Percentiles rank a stretch among this genome's conserved stretches.
Conservation (phyloP, 2,329 filamentous ascomycete species). For the Parafenestella ontariensis region DNA sequence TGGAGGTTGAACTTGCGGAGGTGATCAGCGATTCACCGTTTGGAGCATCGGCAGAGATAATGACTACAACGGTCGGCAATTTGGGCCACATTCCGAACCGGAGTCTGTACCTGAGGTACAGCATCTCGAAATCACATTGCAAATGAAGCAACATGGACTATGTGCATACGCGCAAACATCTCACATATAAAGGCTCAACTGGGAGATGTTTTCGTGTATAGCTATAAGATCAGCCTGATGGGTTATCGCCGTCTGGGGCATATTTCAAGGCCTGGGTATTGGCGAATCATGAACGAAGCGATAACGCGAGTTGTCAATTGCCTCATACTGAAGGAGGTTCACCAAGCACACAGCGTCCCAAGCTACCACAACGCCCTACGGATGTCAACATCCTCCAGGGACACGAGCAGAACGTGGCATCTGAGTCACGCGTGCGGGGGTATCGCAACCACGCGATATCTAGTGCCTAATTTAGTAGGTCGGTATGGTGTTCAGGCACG, state of each 20-base stretch:
- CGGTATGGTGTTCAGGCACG: conserved; percentile 1
- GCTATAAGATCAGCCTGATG: too few species aligned
- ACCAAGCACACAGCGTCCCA: background rate
- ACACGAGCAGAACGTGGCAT: background rate
- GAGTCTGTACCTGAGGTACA: too few species aligned
- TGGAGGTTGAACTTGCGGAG: conserved; percentile 20
- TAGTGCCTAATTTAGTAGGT: background rate
- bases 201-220: too few species aligned
- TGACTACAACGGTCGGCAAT: background rate
- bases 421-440: background rate
- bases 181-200: too few species aligned
- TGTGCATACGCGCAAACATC: too few species aligned
- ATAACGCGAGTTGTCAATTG: background rate
- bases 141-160: too few species aligned
- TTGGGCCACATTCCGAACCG: background rate
- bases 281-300: too few species aligned
- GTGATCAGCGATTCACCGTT: conserved; percentile 12
- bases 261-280: too few species aligned
- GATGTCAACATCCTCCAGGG: background rate
- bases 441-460: background rate
- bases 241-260: too few species aligned
- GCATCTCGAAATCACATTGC: background rate
- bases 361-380: background rate
- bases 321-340: background rate
- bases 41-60: conserved; percentile 13